Conservation (phyloP, 2,329 filamentous ascomycete genomes). For the Fusarium concolor region DNA sequence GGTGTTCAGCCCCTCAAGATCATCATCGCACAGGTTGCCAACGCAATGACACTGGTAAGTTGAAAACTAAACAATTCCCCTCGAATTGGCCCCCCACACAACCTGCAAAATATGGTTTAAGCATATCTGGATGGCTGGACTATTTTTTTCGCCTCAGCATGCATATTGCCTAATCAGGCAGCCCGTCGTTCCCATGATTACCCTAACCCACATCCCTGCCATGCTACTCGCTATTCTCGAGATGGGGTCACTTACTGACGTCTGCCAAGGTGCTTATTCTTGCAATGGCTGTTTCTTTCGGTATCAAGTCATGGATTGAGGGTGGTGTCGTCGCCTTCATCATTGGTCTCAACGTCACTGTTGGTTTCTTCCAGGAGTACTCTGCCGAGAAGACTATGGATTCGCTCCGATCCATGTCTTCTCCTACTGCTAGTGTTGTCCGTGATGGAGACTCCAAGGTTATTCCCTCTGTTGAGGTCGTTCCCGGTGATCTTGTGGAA, state of each 20-base stretch:
- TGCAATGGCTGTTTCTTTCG: slow-evolving; percentile 68
- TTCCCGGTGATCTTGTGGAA: slow-evolving; percentile 68
- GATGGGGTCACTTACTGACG: slow-evolving; percentile 27
- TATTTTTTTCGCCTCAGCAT: slow-evolving; percentile 46
- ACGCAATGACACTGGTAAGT: slow-evolving; percentile 74
- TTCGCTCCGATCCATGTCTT: slow-evolving; percentile 57
- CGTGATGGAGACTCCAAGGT: slow-evolving; percentile 56
- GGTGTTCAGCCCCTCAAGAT: slow-evolving; percentile 68
- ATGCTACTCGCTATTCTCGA: background rate
- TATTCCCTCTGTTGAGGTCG: slow-evolving; percentile 58
- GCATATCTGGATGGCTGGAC: slow-evolving; percentile 26
- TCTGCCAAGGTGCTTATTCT: slow-evolving; percentile 61
- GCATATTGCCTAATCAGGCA: slow-evolving; percentile 57
- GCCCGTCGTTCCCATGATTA: slow-evolving; percentile 57
- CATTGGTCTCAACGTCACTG: slow-evolving; percentile 67
- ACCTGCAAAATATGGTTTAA: slow-evolving; percentile 18
- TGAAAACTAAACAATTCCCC: background rate
- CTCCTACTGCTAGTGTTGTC: slow-evolving; percentile 58
- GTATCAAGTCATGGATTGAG: slow-evolving; percentile 69
- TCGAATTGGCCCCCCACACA: slow-evolving; percentile 16
- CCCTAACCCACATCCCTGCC: slow-evolving; percentile 14
- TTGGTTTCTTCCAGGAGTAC: slow-evolving; percentile 62
- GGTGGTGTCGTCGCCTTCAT: slow-evolving; percentile 69
- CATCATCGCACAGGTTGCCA: slow-evolving; percentile 72
- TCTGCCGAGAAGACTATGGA: slow-evolving; percentile 63